A percentile compares a stretch with the other conserved stretches of the same genome.
phyloP scores from a whole-genome alignment of 805 yeast species.

The Hagleromyces aurorensis region DNA sequence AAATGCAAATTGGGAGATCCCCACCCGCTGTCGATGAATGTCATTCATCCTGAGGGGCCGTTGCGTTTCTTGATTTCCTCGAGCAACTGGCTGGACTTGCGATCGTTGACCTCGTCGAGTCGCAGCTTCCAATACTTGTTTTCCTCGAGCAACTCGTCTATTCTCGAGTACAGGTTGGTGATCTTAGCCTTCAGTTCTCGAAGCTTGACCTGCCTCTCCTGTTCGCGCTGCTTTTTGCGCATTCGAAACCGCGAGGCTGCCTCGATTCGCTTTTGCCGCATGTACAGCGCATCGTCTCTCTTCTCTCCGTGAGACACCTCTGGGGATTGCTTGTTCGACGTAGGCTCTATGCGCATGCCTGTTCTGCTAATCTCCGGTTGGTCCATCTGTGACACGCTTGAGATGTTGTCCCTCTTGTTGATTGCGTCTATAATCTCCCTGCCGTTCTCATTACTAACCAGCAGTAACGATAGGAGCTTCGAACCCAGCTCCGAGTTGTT shows the following conservation, averaged over 20 bases:
- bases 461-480: constrained; percentile 23
- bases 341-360: too few species aligned
- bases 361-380: too few species aligned
- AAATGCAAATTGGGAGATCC: too few species aligned
- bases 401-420: constrained; percentile 13
- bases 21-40: too few species aligned
- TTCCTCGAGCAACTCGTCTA: constrained; percentile 21
- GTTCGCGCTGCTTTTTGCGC: constrained; percentile 24
- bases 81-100: constrained; percentile 21
- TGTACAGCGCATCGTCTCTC: too few species aligned
- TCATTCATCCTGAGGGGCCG: constrained; percentile 5
- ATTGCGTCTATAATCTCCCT: constrained; percentile 25
- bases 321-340: constrained; percentile 3
- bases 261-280: constrained; percentile 82
- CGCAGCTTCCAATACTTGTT: constrained; percentile 26
- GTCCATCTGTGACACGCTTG: constrained; percentile 1
- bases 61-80: constrained; percentile 20
- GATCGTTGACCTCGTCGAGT: constrained; percentile 23
- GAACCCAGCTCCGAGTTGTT: constrained; percentile 27
- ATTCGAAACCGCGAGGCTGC: constrained; percentile 92
- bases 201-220: constrained; percentile 17
- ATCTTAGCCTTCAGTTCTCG: constrained; percentile 17
- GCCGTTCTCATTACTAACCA: constrained; percentile 26
- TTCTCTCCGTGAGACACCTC: constrained; percentile 5
- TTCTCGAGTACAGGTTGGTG: constrained; percentile 15